These are phyloP conservation scores for Hysterium pulicare DNA, from an alignment of 2,329 filamentous ascomycete genomes.

Conservation along the genomic window DNA sequence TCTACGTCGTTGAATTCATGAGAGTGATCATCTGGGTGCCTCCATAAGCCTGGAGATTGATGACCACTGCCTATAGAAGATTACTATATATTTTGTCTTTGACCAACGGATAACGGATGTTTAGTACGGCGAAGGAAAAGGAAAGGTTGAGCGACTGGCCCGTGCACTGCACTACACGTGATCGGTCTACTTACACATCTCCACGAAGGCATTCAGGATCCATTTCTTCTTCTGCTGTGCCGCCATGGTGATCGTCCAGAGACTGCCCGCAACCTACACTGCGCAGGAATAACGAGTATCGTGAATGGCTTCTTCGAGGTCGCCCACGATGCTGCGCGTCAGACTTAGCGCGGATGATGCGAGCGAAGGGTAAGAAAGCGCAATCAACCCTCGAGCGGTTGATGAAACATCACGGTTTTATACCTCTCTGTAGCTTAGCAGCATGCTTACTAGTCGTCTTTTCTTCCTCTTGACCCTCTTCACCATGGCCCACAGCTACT, in stretches of 20 bases:
- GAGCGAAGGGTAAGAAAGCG: not conserved
- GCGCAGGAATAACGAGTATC: too few relatives aligned
- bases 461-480: too few relatives aligned
- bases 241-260: too few relatives aligned
- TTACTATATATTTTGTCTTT: too few relatives aligned
- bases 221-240: conserved; percentile 1
- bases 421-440: too few relatives aligned
- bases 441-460: too few relatives aligned
- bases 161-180: too few relatives aligned
- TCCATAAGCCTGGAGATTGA: conserved; percentile 3
- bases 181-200: conserved; percentile 3
- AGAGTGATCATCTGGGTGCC: conserved; percentile 3
- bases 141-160: not conserved
- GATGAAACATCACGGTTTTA: not conserved
- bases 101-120: not conserved
- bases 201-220: conserved; percentile 5
- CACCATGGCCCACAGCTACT: too few relatives aligned
- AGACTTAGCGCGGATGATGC: conserved; percentile 1
- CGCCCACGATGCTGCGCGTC: not conserved
- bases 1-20: conserved; percentile 4
- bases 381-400: not conserved
- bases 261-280: too few relatives aligned
- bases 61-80: conserved; percentile 1
- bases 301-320: too few relatives aligned
- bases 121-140: not conserved